Evolutionary conservation across 1,139 yeast species (phyloP), one percentile per base, ranked within the genome.

Genomic region (Yamadazyma taylorii): DNA sequence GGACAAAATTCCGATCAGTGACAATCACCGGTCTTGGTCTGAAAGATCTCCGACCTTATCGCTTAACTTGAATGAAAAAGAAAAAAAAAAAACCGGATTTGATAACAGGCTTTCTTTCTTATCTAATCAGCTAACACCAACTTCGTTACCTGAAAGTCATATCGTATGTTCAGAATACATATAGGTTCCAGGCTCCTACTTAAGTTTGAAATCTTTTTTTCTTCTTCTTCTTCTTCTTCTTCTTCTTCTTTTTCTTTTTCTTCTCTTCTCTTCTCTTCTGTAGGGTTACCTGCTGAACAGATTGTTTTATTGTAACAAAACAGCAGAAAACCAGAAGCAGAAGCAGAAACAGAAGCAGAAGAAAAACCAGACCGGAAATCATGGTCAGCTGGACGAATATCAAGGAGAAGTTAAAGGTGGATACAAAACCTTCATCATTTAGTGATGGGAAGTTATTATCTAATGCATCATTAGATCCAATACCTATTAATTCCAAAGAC

Each of bases 371-470:
- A 11, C 10, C 3, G 4, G 11, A 14, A 7, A 25, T 7, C 7
- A 25, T 21, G 15, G 12, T 12, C 13, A 23, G 13, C 7, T 33
- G 36, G 36, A n/a, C 22, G 3, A 5, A 17, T 3, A 13, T 33
- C 17, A 26, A 33, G 16, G 17, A 28, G n/a, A 21, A 12, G 19
- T 21, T 34, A 12, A 8, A 4, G 11, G 33, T 34, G 5, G 36
- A 29, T 17, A 29, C 33, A 11, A 33, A 32, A 21, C 25, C 32
- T 10, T 38, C 45, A 3, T 36, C 46, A 2, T 40, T 16, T 31
- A 38, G 42, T 19, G 46, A 42, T 36, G 46, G 46, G 17, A 34
- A n/a, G 22, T 31, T 42, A 26, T 24, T 24, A 15, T 38, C 45
- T 1, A 42, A 42, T 32, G 22, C 30, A 21, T 34, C 37, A 8